Evolutionary conservation across 805 yeast species (phyloP).

Genomic region (Teunomyces funiuensis): DNA sequence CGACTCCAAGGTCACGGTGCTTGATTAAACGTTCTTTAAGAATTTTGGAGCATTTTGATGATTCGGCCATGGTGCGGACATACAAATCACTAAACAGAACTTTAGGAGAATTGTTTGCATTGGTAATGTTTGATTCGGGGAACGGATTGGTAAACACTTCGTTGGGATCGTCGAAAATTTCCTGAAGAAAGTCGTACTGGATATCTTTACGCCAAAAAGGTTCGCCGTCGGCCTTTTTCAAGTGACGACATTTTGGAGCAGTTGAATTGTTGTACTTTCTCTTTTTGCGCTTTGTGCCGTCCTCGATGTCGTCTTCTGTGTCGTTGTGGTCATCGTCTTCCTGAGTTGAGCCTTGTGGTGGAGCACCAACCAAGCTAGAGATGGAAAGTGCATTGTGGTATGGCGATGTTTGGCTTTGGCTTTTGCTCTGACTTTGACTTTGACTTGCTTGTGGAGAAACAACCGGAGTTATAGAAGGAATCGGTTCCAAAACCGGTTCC

Average conservation of each 20-base stretch:
- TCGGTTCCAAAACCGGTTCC: background rate
- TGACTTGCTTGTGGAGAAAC: background rate
- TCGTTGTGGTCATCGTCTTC: conserved; percentile 8
- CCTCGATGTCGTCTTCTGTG: conserved; percentile 13
- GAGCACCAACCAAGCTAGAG: conserved; percentile 10
- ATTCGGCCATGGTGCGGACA: conserved; percentile 75
- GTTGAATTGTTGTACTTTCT: conserved; percentile 16
- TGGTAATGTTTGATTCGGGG: conserved; percentile 39
- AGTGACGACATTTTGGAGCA: conserved; percentile 47
- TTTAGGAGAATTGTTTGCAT: conserved; percentile 40
- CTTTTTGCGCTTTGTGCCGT: conserved; percentile 14
- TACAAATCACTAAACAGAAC: conserved; percentile 84
- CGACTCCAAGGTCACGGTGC: conserved; percentile 61
- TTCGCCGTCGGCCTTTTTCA: conserved; percentile 89
- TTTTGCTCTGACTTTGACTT: too few species aligned
- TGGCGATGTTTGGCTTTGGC: too few species aligned
- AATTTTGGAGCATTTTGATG: conserved; percentile 79
- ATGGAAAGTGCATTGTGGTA: conserved; percentile 8
- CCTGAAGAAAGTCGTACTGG: conserved; percentile 73
- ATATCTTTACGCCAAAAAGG: conserved; percentile 88
- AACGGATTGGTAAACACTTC: conserved; percentile 69
- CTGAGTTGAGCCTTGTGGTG: background rate
- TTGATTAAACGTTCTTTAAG: conserved; percentile 71
- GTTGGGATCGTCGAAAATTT: conserved; percentile 61
- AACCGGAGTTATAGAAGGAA: background rate